Evolutionary conservation across 305 asterid genomes (phyloP), one percentile per base, ranked within the genome.

Genomic region (Fraxinus platypoda): DNA sequence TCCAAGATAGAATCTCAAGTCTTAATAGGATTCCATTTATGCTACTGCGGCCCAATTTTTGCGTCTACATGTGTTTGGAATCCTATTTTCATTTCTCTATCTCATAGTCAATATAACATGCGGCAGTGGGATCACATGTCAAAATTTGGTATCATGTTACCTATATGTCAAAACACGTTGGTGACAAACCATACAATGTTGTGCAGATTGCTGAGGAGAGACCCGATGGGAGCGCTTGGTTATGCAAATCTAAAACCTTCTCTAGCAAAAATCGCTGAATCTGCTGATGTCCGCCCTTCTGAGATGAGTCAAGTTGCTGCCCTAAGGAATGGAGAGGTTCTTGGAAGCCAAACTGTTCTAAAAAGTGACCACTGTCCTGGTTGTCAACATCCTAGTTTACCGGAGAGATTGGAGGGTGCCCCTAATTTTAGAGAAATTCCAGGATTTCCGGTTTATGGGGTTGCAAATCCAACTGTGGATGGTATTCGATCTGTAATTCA

Each of bases 311-410:
- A 92, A 88, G 99, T 95, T 87, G 95, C 98, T 85, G 93, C 97
- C 74, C 86, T 91, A 84, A 92, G 99, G 88, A 92, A 87, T 34
- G 99, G 98, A 81, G 97, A 93, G 92, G 99, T 95, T 83, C 98
- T 95, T 75, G 99, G 99, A 82, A 93, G 96, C 86, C 98, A 94
- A 93, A 95, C 99, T 86, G 93, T 95, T 88, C 99, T 95, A 77
- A 95, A 95, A 88, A 94, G 99, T 84, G 99, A 95, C 89, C 99
- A 95, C 82, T 93, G 94, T 88, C 99, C 96, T 86, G 97, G 97
- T 82, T 95, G 98, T 89, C 99, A 94, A 84, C 95, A 95, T 87
- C 93, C 93, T 85, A 85, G 87, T 84, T 91, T 95, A 82, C 95
- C 91, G 62, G 99, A 94, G 88, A 90, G 94, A 89, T 84, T 95